Evolutionary conservation across 192 early-diverging fungal species (phyloP), one percentile per base, ranked within the genome.

Genomic region (Piromyces finnis): DNA sequence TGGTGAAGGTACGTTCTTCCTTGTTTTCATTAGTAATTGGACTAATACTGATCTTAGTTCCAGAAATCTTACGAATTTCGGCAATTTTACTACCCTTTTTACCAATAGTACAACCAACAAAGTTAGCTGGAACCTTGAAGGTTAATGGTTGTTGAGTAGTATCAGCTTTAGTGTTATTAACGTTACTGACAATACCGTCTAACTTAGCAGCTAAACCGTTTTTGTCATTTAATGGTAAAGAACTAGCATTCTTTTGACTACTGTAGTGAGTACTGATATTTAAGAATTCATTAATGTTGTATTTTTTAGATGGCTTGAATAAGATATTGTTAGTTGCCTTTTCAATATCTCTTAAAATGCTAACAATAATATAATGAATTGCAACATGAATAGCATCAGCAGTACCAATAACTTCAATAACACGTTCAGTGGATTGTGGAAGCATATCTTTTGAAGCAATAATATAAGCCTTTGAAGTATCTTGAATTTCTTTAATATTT

Each of bases 401-500:
- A 30, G 89, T 89, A 81, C 97, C 97, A 80, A 93, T 87, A 59
- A 99, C 88, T 80, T 94, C 94, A 18, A 98, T 90, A 39, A 96
- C 88, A 78, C 97, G 93, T 86, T 99, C 97, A 26, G 96, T 98
- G 18, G 91, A 93, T 84, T 95, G 92, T 30, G 95, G 95, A 29
- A 99, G 87, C 87, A 95, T 93, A 81, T 97, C 94, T 85, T 97
- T 96, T 79, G 93, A 90, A 12, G 96, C 94, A 30, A 90, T 91
- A 86, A 98, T 90, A 39, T 92, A 91, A 15, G 93, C 94, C 37
- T 92, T 90, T n/a, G 95, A 95, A 22, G 89, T 85, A 77, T 96
- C 94, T 87, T 98, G 97, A 79, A 99, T 94, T 83, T 96, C 93
- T 88, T 96, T 97, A 85, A 99, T 98, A 87, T 95, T 95, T 80